Evolutionary conservation across 169 alveolate species (phyloP).

Genomic region (Plasmodium fragile): DNA sequence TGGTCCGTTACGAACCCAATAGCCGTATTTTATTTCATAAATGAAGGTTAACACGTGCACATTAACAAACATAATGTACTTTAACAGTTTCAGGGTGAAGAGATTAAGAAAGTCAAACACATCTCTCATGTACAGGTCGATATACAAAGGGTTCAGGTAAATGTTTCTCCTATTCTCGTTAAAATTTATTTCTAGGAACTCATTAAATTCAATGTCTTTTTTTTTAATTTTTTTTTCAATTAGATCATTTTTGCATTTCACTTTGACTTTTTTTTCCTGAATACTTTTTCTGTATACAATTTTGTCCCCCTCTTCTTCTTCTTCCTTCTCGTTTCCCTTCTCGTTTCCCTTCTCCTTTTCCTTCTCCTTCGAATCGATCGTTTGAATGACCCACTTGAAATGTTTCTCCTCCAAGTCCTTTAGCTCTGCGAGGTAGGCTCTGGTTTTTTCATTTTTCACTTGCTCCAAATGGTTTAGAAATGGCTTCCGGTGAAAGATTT

Average conservation of each 20-base stretch:
- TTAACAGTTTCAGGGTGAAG: constrained; percentile 27
- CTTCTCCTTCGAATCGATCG: neutral
- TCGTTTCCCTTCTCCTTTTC: no score
- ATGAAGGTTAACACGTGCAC: constrained; percentile 26
- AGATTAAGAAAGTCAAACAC: constrained; percentile 36
- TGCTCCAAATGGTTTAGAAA: constrained; percentile 11
- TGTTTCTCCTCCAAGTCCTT: constrained; percentile 7
- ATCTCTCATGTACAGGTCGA: constrained; percentile 64
- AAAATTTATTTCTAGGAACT: constrained; percentile 36
- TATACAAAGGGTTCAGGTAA: constrained; percentile 41
- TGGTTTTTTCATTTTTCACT: neutral
- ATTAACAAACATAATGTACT: constrained; percentile 34
- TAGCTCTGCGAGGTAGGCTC: constrained; percentile 14
- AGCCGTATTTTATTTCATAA: constrained; percentile 69
- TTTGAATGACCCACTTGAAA: constrained; percentile 41
- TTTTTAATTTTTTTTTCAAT: constrained; percentile 57
- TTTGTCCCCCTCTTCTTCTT: constrained; percentile 14
- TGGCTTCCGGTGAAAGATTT: neutral
- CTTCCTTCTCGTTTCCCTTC: no score
- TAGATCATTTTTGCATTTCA: constrained; percentile 29
- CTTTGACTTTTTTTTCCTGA: constrained; percentile 49
- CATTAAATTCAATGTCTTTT: constrained; percentile 50
- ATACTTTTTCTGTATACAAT: constrained; percentile 26
- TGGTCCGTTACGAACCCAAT: constrained; percentile 73
- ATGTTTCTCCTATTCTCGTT: constrained; percentile 17